Base-by-base conservation (phyloP, 805 yeast species). In the Candida ovalis region DNA sequence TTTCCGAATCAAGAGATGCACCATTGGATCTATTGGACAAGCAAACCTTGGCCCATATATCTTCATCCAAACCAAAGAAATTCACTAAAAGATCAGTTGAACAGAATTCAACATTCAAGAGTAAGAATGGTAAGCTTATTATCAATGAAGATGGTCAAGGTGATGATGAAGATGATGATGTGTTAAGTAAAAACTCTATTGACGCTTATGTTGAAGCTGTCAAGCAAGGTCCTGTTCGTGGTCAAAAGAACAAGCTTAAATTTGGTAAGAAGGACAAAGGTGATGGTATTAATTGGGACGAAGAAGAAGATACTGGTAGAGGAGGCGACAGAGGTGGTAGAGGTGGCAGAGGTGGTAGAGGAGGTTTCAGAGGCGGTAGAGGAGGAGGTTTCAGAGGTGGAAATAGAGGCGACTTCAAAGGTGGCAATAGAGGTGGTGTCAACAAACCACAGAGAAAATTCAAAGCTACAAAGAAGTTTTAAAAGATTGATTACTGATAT, bases 141-240 rank as follows among this genome's bases (percentile, higher is more conserved):
- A 78, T 89, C 59, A 74, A 69, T 48, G 89, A 83, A 45, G 67
- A 67, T 33, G 72, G 67, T 15, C 69, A 64, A 9, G 67, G 60
- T 6, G 78, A 69, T 3, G 75, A 75, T 40, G 85, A 80, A 59
- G 80, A 76, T 48, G 63, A 76, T 50, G 69, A 74, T 36, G 70
- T 76, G 4, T 35, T 54, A 22, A 69, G 70, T 22, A 67, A 69
- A 24, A 70, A 72, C 41, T 96, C 97, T 17, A 80, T 92, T 55
- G 87, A 87, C 62, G 98, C 97, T 0, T 94, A 94, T 65, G 79
- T 90, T 55, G 97, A 90, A 53, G 99, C 99, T 6, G 89, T 94
- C 22, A 85, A 81, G 66, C 87, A 86, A 58, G 97, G 94, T 22
- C 98, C 98, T 27, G 82, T 90, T 3, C 84, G 96, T 68, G 97